Percentiles rank a stretch among this genome's conserved stretches.
These are phyloP conservation scores for Lotus japonicus DNA, from an alignment of 306 rosid species.

Conservation along the genomic window DNA sequence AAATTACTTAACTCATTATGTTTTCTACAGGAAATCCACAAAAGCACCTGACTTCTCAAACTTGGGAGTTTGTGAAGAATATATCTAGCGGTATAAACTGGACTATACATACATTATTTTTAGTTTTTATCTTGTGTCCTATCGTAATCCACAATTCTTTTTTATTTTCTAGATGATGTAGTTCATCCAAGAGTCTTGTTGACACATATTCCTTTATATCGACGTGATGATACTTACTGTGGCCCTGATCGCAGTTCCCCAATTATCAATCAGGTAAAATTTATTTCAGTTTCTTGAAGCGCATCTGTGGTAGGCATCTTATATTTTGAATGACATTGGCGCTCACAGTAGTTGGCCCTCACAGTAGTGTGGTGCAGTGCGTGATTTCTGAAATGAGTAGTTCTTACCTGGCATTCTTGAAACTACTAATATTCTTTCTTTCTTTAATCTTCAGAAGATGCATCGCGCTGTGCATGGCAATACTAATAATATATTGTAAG, in stretches of 20 bases:
- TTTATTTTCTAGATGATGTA: conserved; percentile 35
- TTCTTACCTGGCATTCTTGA: conserved; percentile 21
- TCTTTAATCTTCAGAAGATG: conserved; percentile 45
- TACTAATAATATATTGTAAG: conserved; percentile 43
- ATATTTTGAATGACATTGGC: neutral
- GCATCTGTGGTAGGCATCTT: neutral
- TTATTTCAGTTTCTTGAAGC: conserved; percentile 5
- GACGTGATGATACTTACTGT: conserved; percentile 53
- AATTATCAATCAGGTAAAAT: conserved; percentile 66
- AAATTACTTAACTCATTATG: conserved; percentile 14
- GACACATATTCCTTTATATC: conserved; percentile 76
- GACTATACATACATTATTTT: conserved; percentile 20
- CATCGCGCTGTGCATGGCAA: conserved; percentile 12
- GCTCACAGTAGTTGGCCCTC: conserved; percentile 1
- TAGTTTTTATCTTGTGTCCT: neutral
- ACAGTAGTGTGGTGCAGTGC: neutral
- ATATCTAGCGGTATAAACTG: conserved; percentile 49
- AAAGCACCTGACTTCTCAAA: conserved; percentile 38
- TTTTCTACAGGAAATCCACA: conserved; percentile 51
- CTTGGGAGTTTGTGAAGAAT: conserved; percentile 56
- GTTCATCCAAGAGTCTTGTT: conserved; percentile 59
- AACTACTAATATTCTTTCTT: conserved; percentile 10
- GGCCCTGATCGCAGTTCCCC: conserved; percentile 61
- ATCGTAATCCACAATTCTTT: conserved; percentile 15
- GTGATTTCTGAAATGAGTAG: conserved; percentile 9